These are phyloP conservation scores for Pelargonium cotyledonis DNA, from an alignment of 441 rosid species.

Conservation along the genomic window DNA sequence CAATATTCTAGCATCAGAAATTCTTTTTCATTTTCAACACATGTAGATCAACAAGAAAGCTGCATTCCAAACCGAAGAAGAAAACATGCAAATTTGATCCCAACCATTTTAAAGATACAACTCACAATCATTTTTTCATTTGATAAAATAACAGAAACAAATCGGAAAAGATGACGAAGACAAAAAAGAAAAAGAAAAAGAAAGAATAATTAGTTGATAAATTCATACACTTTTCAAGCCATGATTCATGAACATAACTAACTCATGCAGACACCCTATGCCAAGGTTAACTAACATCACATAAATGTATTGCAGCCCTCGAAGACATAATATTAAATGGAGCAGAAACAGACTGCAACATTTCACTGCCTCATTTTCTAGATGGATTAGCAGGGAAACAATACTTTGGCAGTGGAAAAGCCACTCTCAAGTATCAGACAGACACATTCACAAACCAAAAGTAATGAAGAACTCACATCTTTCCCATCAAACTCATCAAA, in stretches of 20 bases:
- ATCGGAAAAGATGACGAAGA: neutral
- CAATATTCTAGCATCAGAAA: neutral
- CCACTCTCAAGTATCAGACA: neutral
- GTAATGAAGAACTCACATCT: neutral
- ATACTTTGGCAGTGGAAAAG: neutral
- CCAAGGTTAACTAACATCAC: neutral
- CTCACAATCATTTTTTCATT: slow-evolving; percentile 7
- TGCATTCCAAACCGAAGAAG: neutral
- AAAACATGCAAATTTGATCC: neutral
- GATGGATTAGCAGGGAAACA: slow-evolving; percentile 1
- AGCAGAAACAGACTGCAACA: neutral
- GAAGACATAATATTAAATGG: neutral
- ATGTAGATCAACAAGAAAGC: neutral
- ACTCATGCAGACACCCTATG: neutral
- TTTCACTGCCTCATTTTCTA: neutral
- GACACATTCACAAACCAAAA: neutral
- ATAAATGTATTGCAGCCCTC: neutral
- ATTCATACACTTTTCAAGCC: neutral
- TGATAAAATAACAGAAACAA: slow-evolving; percentile 1
- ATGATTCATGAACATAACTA: neutral
- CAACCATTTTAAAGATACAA: neutral
- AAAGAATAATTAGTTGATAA: neutral
- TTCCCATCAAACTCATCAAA: neutral
- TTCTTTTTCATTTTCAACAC: neutral
- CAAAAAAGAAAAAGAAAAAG: neutral